Conservation (phyloP, 2,329 filamentous ascomycete genomes). For the Coniochaeta hoffmannii region DNA sequence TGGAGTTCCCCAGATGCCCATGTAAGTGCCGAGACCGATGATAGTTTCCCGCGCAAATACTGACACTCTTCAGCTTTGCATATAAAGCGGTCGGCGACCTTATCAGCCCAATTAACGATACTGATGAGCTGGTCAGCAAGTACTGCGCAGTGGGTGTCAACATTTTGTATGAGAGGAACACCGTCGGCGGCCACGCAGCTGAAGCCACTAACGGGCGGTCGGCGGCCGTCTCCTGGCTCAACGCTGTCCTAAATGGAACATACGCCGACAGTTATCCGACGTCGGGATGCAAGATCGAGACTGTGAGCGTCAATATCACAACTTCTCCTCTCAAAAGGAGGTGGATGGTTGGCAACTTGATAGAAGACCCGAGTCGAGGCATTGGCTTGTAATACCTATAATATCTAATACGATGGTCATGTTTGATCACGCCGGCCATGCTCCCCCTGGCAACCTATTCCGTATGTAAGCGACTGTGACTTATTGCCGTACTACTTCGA, state of each 20-base stretch:
- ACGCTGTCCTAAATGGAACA: not conserved
- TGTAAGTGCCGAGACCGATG: constrained; percentile 21
- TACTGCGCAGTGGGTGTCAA: constrained; percentile 31
- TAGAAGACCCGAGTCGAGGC: not conserved
- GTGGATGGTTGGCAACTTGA: not conserved
- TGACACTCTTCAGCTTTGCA: not conserved
- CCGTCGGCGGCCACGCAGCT: constrained; percentile 29
- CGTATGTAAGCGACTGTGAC: no score
- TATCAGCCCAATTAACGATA: constrained; percentile 30
- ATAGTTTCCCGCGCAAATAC: no score
- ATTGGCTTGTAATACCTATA: not conserved
- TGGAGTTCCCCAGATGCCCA: constrained; percentile 31
- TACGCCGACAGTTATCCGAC: not conserved
- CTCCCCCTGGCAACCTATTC: no score
- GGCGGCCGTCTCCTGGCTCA: not conserved
- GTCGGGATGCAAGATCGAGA: not conserved
- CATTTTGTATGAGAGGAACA: constrained; percentile 34
- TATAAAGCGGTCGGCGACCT: constrained; percentile 38
- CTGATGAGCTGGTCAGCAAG: constrained; percentile 28
- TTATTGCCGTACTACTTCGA: no score
- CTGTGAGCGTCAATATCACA: not conserved
- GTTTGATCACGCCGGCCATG: no score
- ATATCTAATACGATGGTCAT: no score
- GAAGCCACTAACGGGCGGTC: constrained; percentile 17
- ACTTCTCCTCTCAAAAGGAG: not conserved